Conservation (phyloP, 192 early-diverging fungal genomes). For the Chytriomyces sp. region DNA sequence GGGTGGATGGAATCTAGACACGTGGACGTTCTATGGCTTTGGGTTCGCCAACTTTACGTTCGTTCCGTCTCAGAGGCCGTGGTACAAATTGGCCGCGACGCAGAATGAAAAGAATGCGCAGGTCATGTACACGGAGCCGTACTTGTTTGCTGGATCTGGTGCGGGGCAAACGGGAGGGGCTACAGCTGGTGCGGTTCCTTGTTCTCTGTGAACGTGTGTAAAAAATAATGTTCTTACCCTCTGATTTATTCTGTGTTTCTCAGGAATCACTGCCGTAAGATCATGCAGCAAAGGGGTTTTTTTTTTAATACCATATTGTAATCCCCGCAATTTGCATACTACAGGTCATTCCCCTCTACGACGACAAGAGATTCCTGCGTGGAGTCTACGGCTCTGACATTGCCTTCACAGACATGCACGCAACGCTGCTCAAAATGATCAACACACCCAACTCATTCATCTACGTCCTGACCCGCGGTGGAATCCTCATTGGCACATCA, state of each 20-base stretch:
- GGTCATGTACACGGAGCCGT: neutral
- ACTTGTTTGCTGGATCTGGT: neutral
- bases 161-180: neutral
- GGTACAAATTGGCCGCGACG: neutral
- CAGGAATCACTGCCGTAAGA: neutral
- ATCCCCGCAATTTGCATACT: neutral
- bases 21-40: neutral
- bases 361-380: neutral
- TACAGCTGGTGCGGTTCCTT: neutral
- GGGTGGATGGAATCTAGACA: neutral
- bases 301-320: neutral
- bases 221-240: too few relatives aligned
- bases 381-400: neutral
- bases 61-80: neutral
- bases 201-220: too few relatives aligned
- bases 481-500: neutral
- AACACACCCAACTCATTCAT: neutral
- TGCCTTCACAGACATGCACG: neutral
- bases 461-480: neutral
- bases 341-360: neutral
- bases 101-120: neutral
- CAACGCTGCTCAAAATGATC: neutral
- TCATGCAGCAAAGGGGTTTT: neutral
- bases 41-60: conserved; percentile 3
- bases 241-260: too few relatives aligned